Evolutionary conservation across 129 eudicot genomes (phyloP), one percentile per base, ranked within the genome.

Genomic region (Tagetes erecta): DNA sequence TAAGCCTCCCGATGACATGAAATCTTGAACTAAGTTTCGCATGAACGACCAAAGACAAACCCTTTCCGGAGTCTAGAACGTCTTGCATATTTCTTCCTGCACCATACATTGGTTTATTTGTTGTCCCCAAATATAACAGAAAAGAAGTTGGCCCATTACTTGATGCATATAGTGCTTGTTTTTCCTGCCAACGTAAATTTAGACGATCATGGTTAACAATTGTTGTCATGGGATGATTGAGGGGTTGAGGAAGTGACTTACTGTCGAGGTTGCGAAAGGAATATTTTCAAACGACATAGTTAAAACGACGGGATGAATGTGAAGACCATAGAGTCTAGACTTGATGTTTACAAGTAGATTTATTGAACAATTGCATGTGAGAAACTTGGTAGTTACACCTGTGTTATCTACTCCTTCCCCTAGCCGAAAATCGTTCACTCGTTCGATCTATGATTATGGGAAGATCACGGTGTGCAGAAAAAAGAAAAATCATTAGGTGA

Each of bases 41-140:
- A 11, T 8, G 77, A 63, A 93, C 57, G 0, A 70, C 74, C 9
- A 90, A 70, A 3, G 90, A 84, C 71, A 93, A 37, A 11, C 91
- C 95, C 3, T 78, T 81, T 59, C 84, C 85, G 3, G 91, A 82
- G 51, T 90, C 86, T 8, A 90, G 75, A 87, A 90, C 57, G 34
- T 93, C 98, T 57, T 90, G 82, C 98, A 93, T 93, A 63, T 72
- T 86, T 78, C 96, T 79, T 73, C 96, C 96, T 0, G 91, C 98
- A 64, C 96, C 95, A 53, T 93, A 93, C 95, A 90, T 82, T 10
- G 98, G 82, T 82, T 86, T 92, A 57, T 83, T 86, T 37, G 37
- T 79, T 3, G 87, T 90, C 44, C 92, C 98, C 2, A 83, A 68
- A 40, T 66, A 78, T 50, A 90, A 59, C 57, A 74, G 51, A 78